These are phyloP conservation scores for Hyaloraphidium curvatum DNA, from an alignment of 192 early-diverging fungal genomes.

Conservation along the genomic window DNA sequence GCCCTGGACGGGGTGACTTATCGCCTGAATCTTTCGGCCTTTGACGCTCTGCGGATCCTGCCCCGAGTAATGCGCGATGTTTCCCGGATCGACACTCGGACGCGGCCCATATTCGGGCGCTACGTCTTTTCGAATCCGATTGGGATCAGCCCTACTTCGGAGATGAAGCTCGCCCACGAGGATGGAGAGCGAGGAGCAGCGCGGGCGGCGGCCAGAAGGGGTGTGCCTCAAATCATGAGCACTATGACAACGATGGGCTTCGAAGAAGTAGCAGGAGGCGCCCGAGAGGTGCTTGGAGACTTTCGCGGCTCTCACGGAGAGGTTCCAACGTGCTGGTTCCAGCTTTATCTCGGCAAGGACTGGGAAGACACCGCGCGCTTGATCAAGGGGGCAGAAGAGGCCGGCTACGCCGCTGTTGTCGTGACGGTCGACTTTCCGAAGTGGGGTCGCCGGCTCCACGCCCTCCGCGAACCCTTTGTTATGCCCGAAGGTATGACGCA, in stretches of 20 bases:
- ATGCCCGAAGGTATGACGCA: background rate
- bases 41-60: background rate
- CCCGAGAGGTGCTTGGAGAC: background rate
- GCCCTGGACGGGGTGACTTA: background rate
- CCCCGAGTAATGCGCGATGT: constrained; percentile 7
- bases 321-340: background rate
- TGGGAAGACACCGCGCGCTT: background rate
- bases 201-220: background rate
- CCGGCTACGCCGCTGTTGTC: constrained; percentile 5
- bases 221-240: background rate
- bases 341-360: constrained; percentile 4
- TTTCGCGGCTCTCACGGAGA: background rate
- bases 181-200: background rate
- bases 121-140: background rate
- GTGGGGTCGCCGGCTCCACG: constrained; percentile 2
- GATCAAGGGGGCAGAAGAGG: constrained; percentile 4
- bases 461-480: background rate
- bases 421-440: constrained; percentile 5
- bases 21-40: background rate
- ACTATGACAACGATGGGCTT: background rate
- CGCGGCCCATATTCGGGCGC: background rate
- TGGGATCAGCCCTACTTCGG: background rate
- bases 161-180: background rate
- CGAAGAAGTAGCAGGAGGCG: background rate
- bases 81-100: constrained; percentile 2